Percentiles rank a stretch among this genome's conserved stretches.
These are phyloP conservation scores for Hirsutella minnesotensis DNA, from an alignment of 2,329 filamentous ascomycete species.

Conservation along the genomic window DNA sequence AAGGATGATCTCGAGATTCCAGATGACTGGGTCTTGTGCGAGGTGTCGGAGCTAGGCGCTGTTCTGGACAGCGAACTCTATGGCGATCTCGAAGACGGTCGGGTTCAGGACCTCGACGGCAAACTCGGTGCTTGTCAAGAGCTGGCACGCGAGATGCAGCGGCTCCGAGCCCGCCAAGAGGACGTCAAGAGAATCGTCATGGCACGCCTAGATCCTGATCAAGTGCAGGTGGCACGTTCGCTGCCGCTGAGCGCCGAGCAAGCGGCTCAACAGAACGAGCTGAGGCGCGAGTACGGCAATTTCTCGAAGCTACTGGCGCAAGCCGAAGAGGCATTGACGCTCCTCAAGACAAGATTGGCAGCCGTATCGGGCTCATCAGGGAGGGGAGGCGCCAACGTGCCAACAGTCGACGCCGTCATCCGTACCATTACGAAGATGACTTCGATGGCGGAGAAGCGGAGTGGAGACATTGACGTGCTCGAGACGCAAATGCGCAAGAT, in stretches of 20 bases:
- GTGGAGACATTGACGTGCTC: conserved; percentile 79
- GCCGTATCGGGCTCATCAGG: conserved; percentile 38
- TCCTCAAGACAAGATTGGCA: conserved; percentile 70
- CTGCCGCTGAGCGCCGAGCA: conserved; percentile 79
- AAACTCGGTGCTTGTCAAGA: conserved; percentile 59
- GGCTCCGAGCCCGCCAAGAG: conserved; percentile 62
- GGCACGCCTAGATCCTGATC: conserved; percentile 55
- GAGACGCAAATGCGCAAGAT: conserved; percentile 77
- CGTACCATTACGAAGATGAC: conserved; percentile 92
- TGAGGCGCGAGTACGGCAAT: conserved; percentile 62
- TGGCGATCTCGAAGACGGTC: conserved; percentile 52
- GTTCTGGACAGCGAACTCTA: conserved; percentile 54
- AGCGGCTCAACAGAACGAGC: conserved; percentile 68
- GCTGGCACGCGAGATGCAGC: conserved; percentile 56
- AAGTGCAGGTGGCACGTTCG: conserved; percentile 49
- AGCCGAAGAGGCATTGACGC: conserved; percentile 65
- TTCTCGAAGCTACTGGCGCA: conserved; percentile 66
- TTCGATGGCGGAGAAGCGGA: conserved; percentile 79
- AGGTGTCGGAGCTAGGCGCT: conserved; percentile 56
- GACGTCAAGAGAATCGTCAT: conserved; percentile 69
- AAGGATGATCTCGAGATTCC: conserved; percentile 57
- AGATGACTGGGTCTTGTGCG: conserved; percentile 63
- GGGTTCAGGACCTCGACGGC: conserved; percentile 54
- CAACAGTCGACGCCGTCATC: conserved; percentile 84
- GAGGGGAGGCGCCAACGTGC: conserved; percentile 40